A percentile compares a stretch with the other conserved stretches of the same genome.
Conservation (phyloP, 495 filamentous ascomycete genomes). For the Penicilliopsis zonata region DNA sequence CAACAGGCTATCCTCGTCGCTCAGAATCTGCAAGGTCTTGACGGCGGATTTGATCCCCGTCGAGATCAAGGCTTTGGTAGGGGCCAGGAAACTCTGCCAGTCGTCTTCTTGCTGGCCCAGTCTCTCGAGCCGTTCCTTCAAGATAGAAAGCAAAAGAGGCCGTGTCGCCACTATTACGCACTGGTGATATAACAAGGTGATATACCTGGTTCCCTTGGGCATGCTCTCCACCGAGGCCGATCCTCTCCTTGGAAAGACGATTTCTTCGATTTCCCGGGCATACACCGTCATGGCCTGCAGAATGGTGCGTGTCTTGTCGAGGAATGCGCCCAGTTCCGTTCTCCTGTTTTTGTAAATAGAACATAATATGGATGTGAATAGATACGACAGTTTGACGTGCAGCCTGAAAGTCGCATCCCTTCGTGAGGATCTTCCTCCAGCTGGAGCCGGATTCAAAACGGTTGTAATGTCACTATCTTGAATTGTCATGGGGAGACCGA, state of each 20-base stretch:
- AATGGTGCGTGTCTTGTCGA: slow-evolving; percentile 21
- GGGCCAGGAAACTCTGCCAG: slow-evolving; percentile 14
- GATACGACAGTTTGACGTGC: slow-evolving; percentile 18
- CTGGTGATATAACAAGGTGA: slow-evolving; percentile 27
- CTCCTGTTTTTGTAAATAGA: slow-evolving; percentile 22
- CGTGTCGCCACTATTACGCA: slow-evolving; percentile 26
- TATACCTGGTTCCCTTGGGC: slow-evolving; percentile 19
- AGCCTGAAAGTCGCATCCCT: slow-evolving; percentile 16
- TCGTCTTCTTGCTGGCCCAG: slow-evolving; percentile 13
- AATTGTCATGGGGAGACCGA: slow-evolving; percentile 22
- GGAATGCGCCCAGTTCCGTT: slow-evolving; percentile 17
- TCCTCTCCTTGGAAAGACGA: slow-evolving; percentile 13
- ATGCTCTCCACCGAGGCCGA: slow-evolving; percentile 17
- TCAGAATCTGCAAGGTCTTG: slow-evolving; percentile 21
- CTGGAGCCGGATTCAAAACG: slow-evolving; percentile 10
- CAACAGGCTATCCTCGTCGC: slow-evolving; percentile 19
- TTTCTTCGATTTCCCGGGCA: slow-evolving; percentile 20
- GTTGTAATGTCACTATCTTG: slow-evolving; percentile 25
- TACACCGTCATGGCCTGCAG: slow-evolving; percentile 19
- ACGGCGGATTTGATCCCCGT: slow-evolving; percentile 24
- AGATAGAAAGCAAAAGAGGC: slow-evolving; percentile 22
- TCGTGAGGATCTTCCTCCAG: slow-evolving; percentile 6
- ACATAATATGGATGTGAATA: slow-evolving; percentile 17
- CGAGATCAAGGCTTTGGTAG: slow-evolving; percentile 17
- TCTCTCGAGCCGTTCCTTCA: slow-evolving; percentile 19